Percentiles rank a stretch among this genome's conserved stretches.
Conservation (phyloP, 768 basidiomycete species). For the Favolaschia claudopus region DNA sequence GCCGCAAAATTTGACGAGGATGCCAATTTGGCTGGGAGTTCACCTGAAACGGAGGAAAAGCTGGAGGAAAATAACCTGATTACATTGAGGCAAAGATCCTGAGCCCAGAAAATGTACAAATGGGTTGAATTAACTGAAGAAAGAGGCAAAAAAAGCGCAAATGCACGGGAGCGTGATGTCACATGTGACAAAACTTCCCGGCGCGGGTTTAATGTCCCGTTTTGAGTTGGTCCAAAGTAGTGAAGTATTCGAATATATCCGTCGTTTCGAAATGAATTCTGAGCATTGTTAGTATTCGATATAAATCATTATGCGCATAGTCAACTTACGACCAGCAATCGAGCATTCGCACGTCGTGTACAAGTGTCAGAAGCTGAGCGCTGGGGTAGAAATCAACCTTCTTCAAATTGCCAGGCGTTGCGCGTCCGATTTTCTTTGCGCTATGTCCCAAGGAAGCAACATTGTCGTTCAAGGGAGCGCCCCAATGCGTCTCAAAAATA, state of each 20-base stretch:
- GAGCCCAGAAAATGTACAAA: too few relatives aligned
- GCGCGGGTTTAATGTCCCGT: too few relatives aligned
- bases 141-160: too few relatives aligned
- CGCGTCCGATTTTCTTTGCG: constrained; percentile 25
- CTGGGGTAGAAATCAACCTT: constrained; percentile 36
- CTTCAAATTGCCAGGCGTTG: constrained; percentile 30
- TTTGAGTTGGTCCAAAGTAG: background rate
- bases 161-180: too few relatives aligned
- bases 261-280: background rate
- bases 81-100: too few relatives aligned
- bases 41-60: too few relatives aligned
- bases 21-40: too few relatives aligned
- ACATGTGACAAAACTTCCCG: too few relatives aligned
- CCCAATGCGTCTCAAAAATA: constrained; percentile 30
- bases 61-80: too few relatives aligned
- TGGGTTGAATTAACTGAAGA: too few relatives aligned
- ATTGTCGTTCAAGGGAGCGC: constrained; percentile 23
- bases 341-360: constrained; percentile 29
- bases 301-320: background rate
- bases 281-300: too few relatives aligned
- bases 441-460: constrained; percentile 25
- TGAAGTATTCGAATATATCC: background rate
- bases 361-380: constrained; percentile 26
- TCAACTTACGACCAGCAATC: constrained; percentile 27
- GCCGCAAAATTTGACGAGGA: too few relatives aligned